Evolutionary conservation across 2,329 filamentous ascomycete species (phyloP).

Genomic region (Tolypocladium endophyticum): DNA sequence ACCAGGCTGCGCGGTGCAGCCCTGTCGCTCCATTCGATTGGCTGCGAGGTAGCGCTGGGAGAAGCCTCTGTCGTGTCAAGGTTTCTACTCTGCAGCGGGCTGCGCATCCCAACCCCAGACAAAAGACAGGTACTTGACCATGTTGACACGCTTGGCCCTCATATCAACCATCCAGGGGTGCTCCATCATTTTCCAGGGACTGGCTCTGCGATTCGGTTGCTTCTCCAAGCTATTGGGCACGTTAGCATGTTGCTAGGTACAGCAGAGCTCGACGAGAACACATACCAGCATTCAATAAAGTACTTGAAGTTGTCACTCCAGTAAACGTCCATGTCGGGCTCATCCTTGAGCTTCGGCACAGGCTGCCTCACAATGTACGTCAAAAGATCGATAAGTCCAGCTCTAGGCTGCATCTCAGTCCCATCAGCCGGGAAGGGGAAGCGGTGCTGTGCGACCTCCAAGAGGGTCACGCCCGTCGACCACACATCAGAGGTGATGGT

Average conservation of each 20-base stretch:
- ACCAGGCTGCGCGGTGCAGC: not conserved
- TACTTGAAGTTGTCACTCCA: conserved; percentile 99
- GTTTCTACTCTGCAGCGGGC: not conserved
- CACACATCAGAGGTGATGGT: conserved; percentile 98
- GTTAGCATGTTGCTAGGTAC: conserved; percentile 9
- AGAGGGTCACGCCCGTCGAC: conserved; percentile 89
- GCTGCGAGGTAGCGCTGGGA: not conserved
- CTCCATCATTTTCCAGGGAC: conserved; percentile 97
- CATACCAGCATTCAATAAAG: conserved; percentile 98
- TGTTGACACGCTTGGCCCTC: conserved; percentile 92
- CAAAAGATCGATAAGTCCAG: conserved; percentile 85
- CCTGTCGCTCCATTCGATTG: not conserved
- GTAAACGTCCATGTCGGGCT: conserved; percentile 76
- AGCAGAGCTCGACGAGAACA: conserved; percentile 13
- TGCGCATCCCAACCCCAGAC: conserved; percentile 94
- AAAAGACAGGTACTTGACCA: conserved; percentile 84
- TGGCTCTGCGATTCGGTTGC: conserved; percentile 74
- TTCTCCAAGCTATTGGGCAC: conserved; percentile 68
- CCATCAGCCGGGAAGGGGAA: conserved; percentile 98
- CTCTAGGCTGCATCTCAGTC: conserved; percentile 86
- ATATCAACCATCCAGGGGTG: conserved; percentile 99
- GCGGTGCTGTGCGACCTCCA: conserved; percentile 98
- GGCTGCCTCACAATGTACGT: conserved; percentile 96
- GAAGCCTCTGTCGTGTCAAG: not conserved
- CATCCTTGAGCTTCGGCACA: conserved; percentile 91